Evolutionary conservation across 176 grass and related monocot species (phyloP).

Genomic region (Alopecurus myosuroides): DNA sequence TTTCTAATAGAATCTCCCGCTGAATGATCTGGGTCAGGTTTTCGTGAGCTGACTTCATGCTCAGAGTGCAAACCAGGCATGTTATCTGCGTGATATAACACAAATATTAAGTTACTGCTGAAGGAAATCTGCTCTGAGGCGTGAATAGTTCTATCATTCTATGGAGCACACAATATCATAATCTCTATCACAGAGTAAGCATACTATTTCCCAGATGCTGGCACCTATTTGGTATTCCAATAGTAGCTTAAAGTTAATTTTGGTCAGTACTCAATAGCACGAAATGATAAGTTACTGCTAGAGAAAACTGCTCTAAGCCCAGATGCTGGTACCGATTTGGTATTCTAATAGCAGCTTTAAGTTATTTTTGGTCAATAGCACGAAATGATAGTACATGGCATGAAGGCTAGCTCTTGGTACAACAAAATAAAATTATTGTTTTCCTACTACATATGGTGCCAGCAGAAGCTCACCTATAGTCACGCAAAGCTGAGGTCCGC

Average conservation of each 20-base stretch:
- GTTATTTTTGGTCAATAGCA: no score
- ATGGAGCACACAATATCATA: neutral
- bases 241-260: neutral
- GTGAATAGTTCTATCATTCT: neutral
- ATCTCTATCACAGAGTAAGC: neutral
- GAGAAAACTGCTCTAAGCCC: no score
- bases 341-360: no score
- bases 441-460: neutral
- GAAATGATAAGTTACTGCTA: no score
- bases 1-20: neutral
- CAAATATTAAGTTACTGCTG: neutral
- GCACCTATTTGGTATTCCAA: neutral
- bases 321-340: no score
- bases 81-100: conserved; percentile 50
- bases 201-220: neutral
- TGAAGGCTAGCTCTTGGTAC: neutral
- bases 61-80: conserved; percentile 64
- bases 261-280: neutral
- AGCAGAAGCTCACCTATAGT: conserved; percentile 57
- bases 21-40: neutral
- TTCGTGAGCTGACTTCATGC: neutral
- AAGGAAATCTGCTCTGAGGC: neutral
- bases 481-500: conserved; percentile 58
- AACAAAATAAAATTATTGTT: neutral
- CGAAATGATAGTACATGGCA: neutral